Base-by-base conservation (phyloP, 148 eudicot species). In the Agrostemma githago region DNA sequence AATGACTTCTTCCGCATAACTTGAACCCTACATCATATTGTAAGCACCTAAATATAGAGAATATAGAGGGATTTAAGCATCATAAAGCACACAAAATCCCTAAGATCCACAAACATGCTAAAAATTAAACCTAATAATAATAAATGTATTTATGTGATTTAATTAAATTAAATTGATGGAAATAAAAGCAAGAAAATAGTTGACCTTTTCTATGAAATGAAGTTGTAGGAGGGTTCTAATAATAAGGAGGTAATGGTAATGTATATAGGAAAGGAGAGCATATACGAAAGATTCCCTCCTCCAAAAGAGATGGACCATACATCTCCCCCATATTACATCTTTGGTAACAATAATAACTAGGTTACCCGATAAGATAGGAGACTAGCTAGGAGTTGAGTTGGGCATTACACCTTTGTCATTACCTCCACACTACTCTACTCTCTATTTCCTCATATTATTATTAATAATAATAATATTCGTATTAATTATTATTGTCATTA, bases 271-370 rank as follows among this genome's bases (percentile, higher is more conserved):
- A 1, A 26, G 34, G 34, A 26, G 34, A 26, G 34, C 77, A 79
- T 74, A 79, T 62, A 74, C 74, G 62, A 39, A 74, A 69, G 81
- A 74, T 74, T 46, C 78, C 41, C 17, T 74, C 42, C 64, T 72
- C 4, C 53, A 79, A 78, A 77, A 71, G 48, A 44, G 69, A 68
- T 73, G 80, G 80, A 72, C 76, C 72, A 72, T 72, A 11, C 56
- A 26, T 26, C 34, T 26, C 1, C 34, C 34, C 34, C 34, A 26
- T 26, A 26, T 26, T 71, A 58, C 56, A 43, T 37, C 61, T 20
- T 51, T 74, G 4, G 9, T 11, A 62, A 3, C 19, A 70, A 69
- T 62, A 60, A 73, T 37, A 2, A 63, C n/a, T n/a, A 42, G 56
- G 14, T 9, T 51, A 60, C 21, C 63, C 62, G 79, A 80, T 76